Evolutionary conservation across 805 yeast species (phyloP), one percentile per base, ranked within the genome.

Genomic region (Hanseniaspora clermontiae): DNA sequence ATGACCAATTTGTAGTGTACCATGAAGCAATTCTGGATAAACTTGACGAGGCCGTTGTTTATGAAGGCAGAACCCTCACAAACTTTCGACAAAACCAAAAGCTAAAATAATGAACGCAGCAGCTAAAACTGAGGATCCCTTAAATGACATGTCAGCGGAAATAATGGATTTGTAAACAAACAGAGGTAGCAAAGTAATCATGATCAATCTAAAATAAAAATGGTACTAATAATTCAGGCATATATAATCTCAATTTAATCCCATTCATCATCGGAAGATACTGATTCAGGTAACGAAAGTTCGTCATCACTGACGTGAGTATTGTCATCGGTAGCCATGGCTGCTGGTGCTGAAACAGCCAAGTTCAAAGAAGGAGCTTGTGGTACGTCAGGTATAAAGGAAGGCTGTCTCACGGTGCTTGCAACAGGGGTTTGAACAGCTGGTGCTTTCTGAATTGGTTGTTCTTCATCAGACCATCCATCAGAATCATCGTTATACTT

Each of bases 1-100:
- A 46, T 14, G 37, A 42, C 15, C 79, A 75, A 9, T 81, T 80
- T 60, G 65, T 62, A 17, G 79, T 76, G 53, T 79, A 77, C 49
- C 76, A 73, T 64, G 70, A 64, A 24, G 65, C 68, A 45, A 63
- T 73, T 11, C 57, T 58, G n/a, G 56, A 63, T 14, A 74, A 70
- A 56, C 53, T 73, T 37, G 57, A 59, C 43, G 66, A 64, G 49
- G 75, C 70, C 52, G 57, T 64, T 11, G 32, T 53, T 5, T 53
- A 46, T 40, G 31, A 45, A 24, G 40, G 37, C 9, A 38, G 20
- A 17, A 17, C 17, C 2, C 9, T 11, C 2, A n/a, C n/a, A 19
- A 43, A 2, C 34, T 43, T 15, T 43, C 29, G 38, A 17, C 27
- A 19, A 20, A 47, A 6, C 45, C 45, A 12, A 47, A 47, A 34